Evolutionary conservation across 2,329 filamentous ascomycete species (phyloP).

Genomic region (Ophiostoma triangulosporum): DNA sequence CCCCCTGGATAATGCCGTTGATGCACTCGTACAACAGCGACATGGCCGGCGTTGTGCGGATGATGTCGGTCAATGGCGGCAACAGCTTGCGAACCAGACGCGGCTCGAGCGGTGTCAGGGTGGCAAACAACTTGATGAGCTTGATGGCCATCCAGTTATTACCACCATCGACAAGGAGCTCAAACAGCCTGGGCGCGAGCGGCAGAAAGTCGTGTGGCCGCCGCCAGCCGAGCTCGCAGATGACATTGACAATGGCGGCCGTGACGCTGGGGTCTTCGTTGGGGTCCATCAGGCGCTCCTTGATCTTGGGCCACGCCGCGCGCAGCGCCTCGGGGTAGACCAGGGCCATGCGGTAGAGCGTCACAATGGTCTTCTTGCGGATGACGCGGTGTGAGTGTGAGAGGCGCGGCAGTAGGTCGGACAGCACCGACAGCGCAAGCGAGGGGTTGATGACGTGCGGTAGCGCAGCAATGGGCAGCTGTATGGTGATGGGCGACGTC

Average conservation of each 20-base stretch:
- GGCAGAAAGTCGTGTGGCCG: slow-evolving; percentile 88
- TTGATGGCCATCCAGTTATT: slow-evolving; percentile 99
- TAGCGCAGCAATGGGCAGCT: slow-evolving; percentile 76
- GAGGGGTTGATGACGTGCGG: slow-evolving; percentile 90
- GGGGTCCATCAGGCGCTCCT: slow-evolving; percentile 82
- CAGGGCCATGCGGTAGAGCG: slow-evolving; percentile 79
- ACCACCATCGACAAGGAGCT: slow-evolving; percentile 76
- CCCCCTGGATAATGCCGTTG: slow-evolving; percentile 94
- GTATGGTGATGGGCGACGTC: slow-evolving; percentile 60
- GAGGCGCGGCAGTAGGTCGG: slow-evolving; percentile 74
- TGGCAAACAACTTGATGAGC: slow-evolving; percentile 97
- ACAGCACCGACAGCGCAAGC: slow-evolving; percentile 76
- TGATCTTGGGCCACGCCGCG: slow-evolving; percentile 93
- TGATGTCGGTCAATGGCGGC: slow-evolving; percentile 81
- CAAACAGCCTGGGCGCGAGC: slow-evolving; percentile 80
- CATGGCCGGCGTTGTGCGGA: slow-evolving; percentile 91
- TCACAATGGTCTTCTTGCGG: slow-evolving; percentile 91
- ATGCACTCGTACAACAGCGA: slow-evolving; percentile 98
- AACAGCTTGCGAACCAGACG: slow-evolving; percentile 82
- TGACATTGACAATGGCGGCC: slow-evolving; percentile 89
- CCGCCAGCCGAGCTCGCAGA: slow-evolving; percentile 91
- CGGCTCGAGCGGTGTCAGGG: slow-evolving; percentile 82
- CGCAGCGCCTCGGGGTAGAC: slow-evolving; percentile 94
- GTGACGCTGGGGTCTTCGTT: slow-evolving; percentile 86
- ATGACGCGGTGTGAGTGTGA: slow-evolving; percentile 76